A percentile compares a stretch with the other conserved stretches of the same genome.
Conservation (phyloP, 2,329 filamentous ascomycete species). For the Fusarium concolor region DNA sequence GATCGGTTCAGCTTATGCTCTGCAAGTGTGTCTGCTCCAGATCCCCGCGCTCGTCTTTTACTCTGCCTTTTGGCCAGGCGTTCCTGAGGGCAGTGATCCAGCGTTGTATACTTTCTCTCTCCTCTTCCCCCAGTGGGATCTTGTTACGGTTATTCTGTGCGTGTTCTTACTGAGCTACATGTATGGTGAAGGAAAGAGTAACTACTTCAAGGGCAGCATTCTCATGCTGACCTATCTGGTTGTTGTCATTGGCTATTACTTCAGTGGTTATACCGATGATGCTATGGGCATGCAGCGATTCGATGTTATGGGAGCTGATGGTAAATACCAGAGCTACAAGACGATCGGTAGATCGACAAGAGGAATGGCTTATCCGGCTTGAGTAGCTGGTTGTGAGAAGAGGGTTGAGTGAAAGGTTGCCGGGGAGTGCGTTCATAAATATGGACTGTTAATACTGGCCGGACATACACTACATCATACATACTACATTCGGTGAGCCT, state of each 20-base stretch:
- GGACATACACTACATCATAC: slow-evolving; percentile 26
- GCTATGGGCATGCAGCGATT: slow-evolving; percentile 62
- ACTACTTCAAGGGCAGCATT: slow-evolving; percentile 99
- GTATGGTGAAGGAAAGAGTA: slow-evolving; percentile 98
- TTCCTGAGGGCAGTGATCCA: slow-evolving; percentile 53
- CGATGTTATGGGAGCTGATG: slow-evolving; percentile 64
- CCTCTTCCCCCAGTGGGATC: slow-evolving; percentile 98
- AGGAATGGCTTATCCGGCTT: slow-evolving; percentile 46
- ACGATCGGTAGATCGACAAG: slow-evolving; percentile 61
- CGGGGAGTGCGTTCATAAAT: slow-evolving; percentile 10
- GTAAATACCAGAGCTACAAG: slow-evolving; percentile 63
- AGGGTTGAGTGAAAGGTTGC: neutral
- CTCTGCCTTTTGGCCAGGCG: slow-evolving; percentile 76
- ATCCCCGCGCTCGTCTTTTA: slow-evolving; percentile 94
- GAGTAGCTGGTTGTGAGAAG: slow-evolving; percentile 8
- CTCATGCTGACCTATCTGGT: slow-evolving; percentile 93
- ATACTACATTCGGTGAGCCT: slow-evolving; percentile 19
- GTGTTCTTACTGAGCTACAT: slow-evolving; percentile 98
- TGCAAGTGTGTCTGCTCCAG: slow-evolving; percentile 95
- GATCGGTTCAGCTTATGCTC: slow-evolving; percentile 95
- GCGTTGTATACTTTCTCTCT: slow-evolving; percentile 79
- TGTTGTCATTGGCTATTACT: slow-evolving; percentile 91
- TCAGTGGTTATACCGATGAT: slow-evolving; percentile 70
- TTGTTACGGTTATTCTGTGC: slow-evolving; percentile 95
- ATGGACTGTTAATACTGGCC: slow-evolving; percentile 30